These are phyloP conservation scores for Mrakia blollopis DNA, from an alignment of 768 basidiomycete genomes.

Conservation along the genomic window DNA sequence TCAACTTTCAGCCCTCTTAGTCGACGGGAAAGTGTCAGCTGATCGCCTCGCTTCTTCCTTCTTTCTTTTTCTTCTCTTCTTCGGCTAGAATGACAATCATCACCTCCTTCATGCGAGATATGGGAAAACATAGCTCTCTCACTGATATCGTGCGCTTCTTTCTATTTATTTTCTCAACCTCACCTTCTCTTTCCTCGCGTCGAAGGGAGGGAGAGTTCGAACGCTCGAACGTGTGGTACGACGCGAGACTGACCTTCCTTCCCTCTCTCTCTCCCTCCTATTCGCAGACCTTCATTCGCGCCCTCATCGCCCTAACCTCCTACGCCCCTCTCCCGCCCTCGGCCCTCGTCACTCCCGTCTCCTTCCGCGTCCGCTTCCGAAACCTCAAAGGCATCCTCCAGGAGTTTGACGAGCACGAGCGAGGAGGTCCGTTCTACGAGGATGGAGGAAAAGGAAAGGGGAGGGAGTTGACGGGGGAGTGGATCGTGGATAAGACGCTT, in stretches of 20 bases:
- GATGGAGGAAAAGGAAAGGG: constrained; percentile 7
- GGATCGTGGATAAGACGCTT: constrained; percentile 88
- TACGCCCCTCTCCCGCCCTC: constrained; percentile 83
- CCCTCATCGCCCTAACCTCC: constrained; percentile 70
- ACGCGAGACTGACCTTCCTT: too few relatives aligned
- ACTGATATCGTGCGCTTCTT: constrained; percentile 65
- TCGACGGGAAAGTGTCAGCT: neutral
- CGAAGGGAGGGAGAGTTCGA: neutral
- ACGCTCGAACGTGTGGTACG: too few relatives aligned
- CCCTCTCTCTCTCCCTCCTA: too few relatives aligned
- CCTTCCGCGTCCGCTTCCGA: constrained; percentile 71
- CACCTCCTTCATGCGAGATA: constrained; percentile 67
- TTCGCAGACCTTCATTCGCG: constrained; percentile 51
- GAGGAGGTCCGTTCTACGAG: constrained; percentile 48
- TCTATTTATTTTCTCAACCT: neutral
- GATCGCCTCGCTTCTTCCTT: neutral
- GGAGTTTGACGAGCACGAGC: constrained; percentile 66
- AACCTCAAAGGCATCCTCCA: constrained; percentile 73
- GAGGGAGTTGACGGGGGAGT: constrained; percentile 85
- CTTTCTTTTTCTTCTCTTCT: neutral
- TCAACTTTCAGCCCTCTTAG: neutral
- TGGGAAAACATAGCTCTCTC: constrained; percentile 71
- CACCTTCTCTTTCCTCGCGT: neutral
- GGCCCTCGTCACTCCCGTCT: constrained; percentile 89
- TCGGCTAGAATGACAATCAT: constrained; percentile 39